These are phyloP conservation scores for Chenopodium formosanum DNA, from an alignment of 148 eudicot species.

Conservation along the genomic window DNA sequence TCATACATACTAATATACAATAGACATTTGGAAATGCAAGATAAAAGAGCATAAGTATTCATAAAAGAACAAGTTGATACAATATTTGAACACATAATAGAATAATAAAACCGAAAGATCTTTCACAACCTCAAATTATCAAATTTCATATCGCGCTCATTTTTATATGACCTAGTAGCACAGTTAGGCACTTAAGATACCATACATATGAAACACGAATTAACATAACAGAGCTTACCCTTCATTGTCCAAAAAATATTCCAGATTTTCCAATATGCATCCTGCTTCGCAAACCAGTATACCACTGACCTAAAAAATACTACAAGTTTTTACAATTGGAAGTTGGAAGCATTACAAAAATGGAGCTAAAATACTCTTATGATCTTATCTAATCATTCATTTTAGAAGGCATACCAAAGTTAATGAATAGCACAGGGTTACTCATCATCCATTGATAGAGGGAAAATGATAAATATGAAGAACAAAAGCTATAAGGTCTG, in stretches of 20 bases:
- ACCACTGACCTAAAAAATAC: conserved; percentile 68
- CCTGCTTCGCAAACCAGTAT: conserved; percentile 97
- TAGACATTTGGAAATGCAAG: not conserved
- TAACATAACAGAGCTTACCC: conserved; percentile 54
- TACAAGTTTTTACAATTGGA: conserved; percentile 16
- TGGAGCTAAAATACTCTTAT: not conserved
- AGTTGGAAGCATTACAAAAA: not conserved
- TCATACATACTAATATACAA: too few relatives aligned
- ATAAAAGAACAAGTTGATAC: not conserved
- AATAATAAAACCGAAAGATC: not conserved
- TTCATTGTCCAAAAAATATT: conserved; percentile 75
- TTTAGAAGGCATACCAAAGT: not conserved
- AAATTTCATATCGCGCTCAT: not conserved
- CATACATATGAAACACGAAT: conserved; percentile 2
- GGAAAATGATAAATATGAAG: not conserved
- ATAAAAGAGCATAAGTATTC: not conserved
- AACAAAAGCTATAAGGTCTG: not conserved
- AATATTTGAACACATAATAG: not conserved
- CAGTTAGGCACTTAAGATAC: not conserved
- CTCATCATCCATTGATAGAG: not conserved
- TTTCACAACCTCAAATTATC: not conserved
- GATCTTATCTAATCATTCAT: not conserved
- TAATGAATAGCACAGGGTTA: not conserved
- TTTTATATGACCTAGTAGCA: not conserved
- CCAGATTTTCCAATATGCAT: conserved; percentile 92